phyloP scores from a whole-genome alignment of 495 filamentous ascomycete genomes.

The Aspergillus cristatus region DNA sequence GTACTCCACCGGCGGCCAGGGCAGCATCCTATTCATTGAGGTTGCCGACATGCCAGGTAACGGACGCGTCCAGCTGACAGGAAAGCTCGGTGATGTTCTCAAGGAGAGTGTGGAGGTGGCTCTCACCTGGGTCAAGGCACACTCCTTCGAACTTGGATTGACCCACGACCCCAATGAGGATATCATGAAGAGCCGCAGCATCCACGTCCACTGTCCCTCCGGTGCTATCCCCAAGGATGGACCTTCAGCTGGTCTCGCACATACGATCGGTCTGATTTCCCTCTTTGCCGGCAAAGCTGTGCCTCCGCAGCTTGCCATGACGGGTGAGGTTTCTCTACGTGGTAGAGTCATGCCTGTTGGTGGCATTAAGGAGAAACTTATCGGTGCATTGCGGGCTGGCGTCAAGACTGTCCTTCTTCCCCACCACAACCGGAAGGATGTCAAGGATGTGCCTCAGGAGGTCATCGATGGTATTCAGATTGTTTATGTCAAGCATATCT shows the following conservation, averaged over 20 bases:
- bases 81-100: constrained; percentile 94
- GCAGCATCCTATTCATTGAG: constrained; percentile 97
- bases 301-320: constrained; percentile 93
- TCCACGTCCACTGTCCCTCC: constrained; percentile 94
- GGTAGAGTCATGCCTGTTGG: constrained; percentile 85
- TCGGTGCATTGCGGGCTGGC: constrained; percentile 85
- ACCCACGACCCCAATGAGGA: constrained; percentile 74
- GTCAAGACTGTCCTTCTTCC: constrained; percentile 92
- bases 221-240: constrained; percentile 95
- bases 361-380: constrained; percentile 98
- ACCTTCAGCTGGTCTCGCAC: constrained; percentile 80
- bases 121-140: constrained; percentile 91
- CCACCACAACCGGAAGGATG: constrained; percentile 83
- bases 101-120: constrained; percentile 97
- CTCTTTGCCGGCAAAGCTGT: constrained; percentile 84
- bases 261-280: constrained; percentile 87
- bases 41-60: constrained; percentile 94
- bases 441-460: constrained; percentile 84
- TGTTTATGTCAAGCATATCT: constrained; percentile 82
- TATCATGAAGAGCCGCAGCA: constrained; percentile 89
- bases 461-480: constrained; percentile 84
- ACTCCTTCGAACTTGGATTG: constrained; percentile 84
- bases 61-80: constrained; percentile 91
- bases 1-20: constrained; percentile 88
- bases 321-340: constrained; percentile 83